Evolutionary conservation across 1,284 basidiomycete genomes (phyloP), one percentile per base, ranked within the genome.

Genomic region (Salmacisia buchloeana): DNA sequence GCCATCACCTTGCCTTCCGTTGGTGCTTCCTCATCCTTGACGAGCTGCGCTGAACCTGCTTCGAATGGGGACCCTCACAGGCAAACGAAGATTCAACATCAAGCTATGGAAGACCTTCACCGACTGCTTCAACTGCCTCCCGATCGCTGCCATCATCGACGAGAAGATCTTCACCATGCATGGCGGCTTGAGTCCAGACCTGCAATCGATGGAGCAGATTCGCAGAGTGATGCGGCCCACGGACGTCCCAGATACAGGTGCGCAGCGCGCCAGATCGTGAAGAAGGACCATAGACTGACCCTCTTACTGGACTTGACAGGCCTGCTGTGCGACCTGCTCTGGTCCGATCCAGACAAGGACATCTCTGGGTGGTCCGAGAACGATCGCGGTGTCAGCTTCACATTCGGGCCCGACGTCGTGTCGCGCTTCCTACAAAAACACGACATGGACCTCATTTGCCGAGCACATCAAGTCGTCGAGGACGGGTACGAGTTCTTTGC

Each of bases 181-280:
- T 76, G 90, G 90, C 58, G 89, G 89, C 56, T 85, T 97, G 74
- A 94, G 91, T 82, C 94, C 96, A 59, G 94, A 97, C 83, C 84
- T 98, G 69, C 94, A 97, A 85, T 92, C 90, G 78, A 98, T 98
- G 94, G 94, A 98, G 83, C 94, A 98, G 85, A 98, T 98, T 84
- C 86, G 96, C 81, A 87, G 94, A 80, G 94, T 98, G 59, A 97
- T 97, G 94, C 85, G 94, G 83, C 96, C 94, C 41, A 98, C 94
- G 65, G 94, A 98, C 82, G 94, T 98, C 61, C 94, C 96, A 69
- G 94, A 98, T 83, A 97, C 93, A 69, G 94, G 93, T 91, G 70
- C 39, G 18, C 15, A 41, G 34, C 45, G 39, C 29, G 41, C n/a
- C 21, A 41, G 13, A 34, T 61, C 10, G 45, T 25, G 2, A n/a